Conservation (phyloP, 106 monocot species). For the Posidonia australis region DNA sequence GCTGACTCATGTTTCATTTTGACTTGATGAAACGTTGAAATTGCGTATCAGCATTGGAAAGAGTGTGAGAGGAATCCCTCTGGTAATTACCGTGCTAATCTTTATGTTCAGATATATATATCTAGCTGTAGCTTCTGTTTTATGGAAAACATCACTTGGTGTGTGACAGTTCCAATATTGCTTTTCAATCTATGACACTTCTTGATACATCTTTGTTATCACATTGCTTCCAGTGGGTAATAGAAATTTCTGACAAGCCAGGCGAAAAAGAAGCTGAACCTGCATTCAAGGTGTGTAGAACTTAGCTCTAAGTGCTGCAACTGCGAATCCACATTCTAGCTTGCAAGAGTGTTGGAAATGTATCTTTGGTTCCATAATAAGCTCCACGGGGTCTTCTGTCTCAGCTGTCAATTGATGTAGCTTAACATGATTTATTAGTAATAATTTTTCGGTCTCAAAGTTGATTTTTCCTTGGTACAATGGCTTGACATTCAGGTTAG, state of each 20-base stretch:
- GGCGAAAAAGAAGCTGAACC: slow-evolving; percentile 65
- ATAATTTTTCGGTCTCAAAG: too few relatives aligned
- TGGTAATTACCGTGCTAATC: slow-evolving; percentile 27
- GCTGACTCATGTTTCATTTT: slow-evolving; percentile 22
- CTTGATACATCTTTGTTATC: background rate
- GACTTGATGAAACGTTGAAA: slow-evolving; percentile 27
- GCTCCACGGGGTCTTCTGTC: too few relatives aligned
- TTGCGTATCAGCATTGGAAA: slow-evolving; percentile 45
- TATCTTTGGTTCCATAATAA: background rate
- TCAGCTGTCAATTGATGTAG: too few relatives aligned
- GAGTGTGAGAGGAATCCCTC: slow-evolving; percentile 47
- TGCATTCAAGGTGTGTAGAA: slow-evolving; percentile 46
- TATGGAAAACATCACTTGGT: background rate
- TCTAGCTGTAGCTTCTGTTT: background rate
- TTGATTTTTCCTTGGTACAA: too few relatives aligned
- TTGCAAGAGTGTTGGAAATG: background rate
- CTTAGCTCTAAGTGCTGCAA: too few relatives aligned
- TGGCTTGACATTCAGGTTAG: too few relatives aligned
- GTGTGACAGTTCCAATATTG: background rate
- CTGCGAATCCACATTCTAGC: too few relatives aligned
- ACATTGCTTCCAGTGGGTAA: slow-evolving; percentile 44
- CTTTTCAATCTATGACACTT: background rate
- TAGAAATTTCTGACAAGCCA: slow-evolving; percentile 75
- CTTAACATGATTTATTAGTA: too few relatives aligned
- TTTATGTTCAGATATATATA: background rate